Evolutionary conservation across 345 rosid genomes (phyloP), one percentile per base, ranked within the genome.

Genomic region (Hibiscus syriacus): DNA sequence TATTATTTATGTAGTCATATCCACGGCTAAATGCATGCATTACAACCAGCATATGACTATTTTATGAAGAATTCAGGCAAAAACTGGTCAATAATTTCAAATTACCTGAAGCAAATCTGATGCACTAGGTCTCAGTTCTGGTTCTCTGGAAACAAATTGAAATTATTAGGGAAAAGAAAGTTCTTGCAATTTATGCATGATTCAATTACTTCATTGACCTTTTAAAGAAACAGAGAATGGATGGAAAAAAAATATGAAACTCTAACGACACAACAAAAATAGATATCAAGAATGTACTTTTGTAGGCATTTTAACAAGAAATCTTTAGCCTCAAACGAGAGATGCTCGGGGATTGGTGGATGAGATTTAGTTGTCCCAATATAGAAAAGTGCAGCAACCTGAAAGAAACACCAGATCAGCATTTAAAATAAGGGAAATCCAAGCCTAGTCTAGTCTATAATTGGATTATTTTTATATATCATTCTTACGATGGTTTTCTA

Each of bases 301-400:
- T 88, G 89, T 68, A 90, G 81, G 75, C 98, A 92, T 76, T 87
- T 87, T 70, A 90, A 70, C 32, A 87, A 78, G 80, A 93, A 81
- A 76, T 90, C 94, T 81, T 90, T 90, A 58, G 96, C 97, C 63
- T 86, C 97, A 61, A 63, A 74, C 39, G 92, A 87, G 34, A 92
- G 93, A 78, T 90, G 87, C 71, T 86, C 93, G 34, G 98, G 98
- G 67, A 93, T 90, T 59, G 92, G 94, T 30, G 98, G 98, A 80
- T 90, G 97, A 65, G 96, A 86, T 80, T 93, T 93, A 8, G 97
- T 93, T 69, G 85, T 84, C 55, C 98, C 98, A 79, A 93, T 79
- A 69, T 88, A 84, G 70, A 90, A 88, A 60, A 93, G 88, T 71
- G 98, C 98, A 25, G 98, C 98, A 84, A 90, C 90, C 98, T 92